These are phyloP conservation scores for Syncephalastrum sp. DNA, from an alignment of 371 early-diverging fungal species.

Conservation along the genomic window DNA sequence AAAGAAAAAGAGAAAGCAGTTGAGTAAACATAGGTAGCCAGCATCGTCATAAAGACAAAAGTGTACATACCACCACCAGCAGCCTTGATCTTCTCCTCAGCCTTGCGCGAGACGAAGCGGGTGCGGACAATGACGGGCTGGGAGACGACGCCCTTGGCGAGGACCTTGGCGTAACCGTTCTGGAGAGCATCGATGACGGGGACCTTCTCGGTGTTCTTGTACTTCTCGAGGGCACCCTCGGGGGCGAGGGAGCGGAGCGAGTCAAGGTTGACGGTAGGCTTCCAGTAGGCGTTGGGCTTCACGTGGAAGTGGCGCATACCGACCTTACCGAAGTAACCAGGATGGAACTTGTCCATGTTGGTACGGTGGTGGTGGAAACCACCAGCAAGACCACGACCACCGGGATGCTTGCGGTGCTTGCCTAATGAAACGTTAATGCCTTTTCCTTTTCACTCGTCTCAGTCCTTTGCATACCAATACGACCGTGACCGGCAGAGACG, in stretches of 20 bases:
- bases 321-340: conserved; percentile 99
- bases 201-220: conserved; percentile 87
- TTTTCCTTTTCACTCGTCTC: conserved; percentile 12
- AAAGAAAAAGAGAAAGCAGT: neutral
- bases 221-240: conserved; percentile 86
- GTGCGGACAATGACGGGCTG: conserved; percentile 98
- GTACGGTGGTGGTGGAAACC: conserved; percentile 99
- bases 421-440: conserved; percentile 46
- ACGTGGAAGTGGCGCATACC: conserved; percentile 99
- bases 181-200: conserved; percentile 93
- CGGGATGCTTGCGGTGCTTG: conserved; percentile 99
- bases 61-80: conserved; percentile 85
- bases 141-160: conserved; percentile 94
- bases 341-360: conserved; percentile 99
- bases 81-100: conserved; percentile 98
- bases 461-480: conserved; percentile 49
- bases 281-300: conserved; percentile 90
- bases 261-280: conserved; percentile 92
- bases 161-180: conserved; percentile 96
- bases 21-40: neutral
- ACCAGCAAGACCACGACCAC: conserved; percentile 99
- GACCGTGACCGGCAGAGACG: conserved; percentile 95
- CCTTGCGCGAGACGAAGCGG: conserved; percentile 91
- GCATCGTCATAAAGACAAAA: neutral
- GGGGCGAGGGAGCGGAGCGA: conserved; percentile 95